Percentiles rank a stretch among this genome's conserved stretches.
Evolutionary conservation across 1,139 yeast genomes (phyloP).

Genomic region (Blastobotrys proliferans): DNA sequence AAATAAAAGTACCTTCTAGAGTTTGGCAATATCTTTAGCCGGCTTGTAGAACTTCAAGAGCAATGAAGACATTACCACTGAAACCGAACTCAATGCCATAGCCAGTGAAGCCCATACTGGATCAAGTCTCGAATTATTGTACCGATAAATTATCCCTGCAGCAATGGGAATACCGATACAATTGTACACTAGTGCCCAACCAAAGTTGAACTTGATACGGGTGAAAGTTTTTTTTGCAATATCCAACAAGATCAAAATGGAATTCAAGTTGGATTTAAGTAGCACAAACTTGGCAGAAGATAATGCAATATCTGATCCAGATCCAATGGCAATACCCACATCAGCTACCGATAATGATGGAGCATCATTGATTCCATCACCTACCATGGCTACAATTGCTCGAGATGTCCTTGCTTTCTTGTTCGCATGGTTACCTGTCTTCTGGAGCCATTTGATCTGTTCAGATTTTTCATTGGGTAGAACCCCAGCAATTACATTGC

Average conservation of each 20-base stretch:
- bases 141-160: constrained; percentile 79
- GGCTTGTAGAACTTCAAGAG: constrained; percentile 39
- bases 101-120: constrained; percentile 82
- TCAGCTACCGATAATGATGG: constrained; percentile 88
- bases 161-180: constrained; percentile 85
- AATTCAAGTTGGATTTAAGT: constrained; percentile 36
- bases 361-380: constrained; percentile 95
- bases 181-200: constrained; percentile 88
- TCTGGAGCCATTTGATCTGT: constrained; percentile 52
- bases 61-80: constrained; percentile 78
- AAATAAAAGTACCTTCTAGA: background rate
- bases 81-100: constrained; percentile 87
- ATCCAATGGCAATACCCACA: constrained; percentile 85
- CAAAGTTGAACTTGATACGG: constrained; percentile 71
- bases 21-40: constrained; percentile 2
- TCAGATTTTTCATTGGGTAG: constrained; percentile 69
- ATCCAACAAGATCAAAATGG: constrained; percentile 60
- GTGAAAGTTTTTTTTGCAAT: constrained; percentile 65
- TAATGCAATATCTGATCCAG: constrained; percentile 91
- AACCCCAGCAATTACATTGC: constrained; percentile 66
- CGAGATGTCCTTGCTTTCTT: constrained; percentile 18
- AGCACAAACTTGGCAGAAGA: constrained; percentile 89
- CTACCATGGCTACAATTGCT: constrained; percentile 59
- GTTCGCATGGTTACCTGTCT: constrained; percentile 26
- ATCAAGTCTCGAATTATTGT: constrained; percentile 68